phyloP scores from a whole-genome alignment of 2,329 filamentous ascomycete genomes.

The Pyrenochaeta sp. region DNA sequence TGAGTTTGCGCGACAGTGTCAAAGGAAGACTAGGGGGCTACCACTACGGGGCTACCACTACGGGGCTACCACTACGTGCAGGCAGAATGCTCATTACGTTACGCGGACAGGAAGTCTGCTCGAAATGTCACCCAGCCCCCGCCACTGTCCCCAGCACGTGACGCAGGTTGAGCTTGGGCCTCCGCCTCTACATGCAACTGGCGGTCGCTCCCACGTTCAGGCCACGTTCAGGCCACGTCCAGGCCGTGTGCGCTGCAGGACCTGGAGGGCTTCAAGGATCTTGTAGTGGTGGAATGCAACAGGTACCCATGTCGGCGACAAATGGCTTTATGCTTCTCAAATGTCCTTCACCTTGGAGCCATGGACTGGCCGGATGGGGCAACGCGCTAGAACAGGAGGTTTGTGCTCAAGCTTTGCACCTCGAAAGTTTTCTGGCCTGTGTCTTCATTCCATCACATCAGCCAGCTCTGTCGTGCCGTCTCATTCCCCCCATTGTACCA shows the following conservation, averaged over 20 bases:
- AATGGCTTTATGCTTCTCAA: neutral
- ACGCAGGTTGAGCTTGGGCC: neutral
- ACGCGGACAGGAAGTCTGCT: neutral
- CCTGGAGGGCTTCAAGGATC: no score
- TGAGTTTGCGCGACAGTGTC: no score
- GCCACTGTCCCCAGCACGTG: neutral
- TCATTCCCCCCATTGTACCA: constrained; percentile 34
- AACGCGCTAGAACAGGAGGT: constrained; percentile 19
- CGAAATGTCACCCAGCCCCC: neutral
- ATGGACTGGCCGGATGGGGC: constrained; percentile 15
- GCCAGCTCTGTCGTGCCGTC: constrained; percentile 9
- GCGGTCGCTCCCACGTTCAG: neutral
- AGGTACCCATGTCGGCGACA: no score
- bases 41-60: neutral
- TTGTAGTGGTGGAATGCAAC: no score
- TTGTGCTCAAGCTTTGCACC: constrained; percentile 26
- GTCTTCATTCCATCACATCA: constrained; percentile 27
- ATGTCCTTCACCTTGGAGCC: neutral
- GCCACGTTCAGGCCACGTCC: neutral
- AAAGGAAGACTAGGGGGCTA: no score
- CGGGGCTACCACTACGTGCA: neutral
- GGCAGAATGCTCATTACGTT: neutral
- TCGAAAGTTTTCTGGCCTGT: constrained; percentile 27
- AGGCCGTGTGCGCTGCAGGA: neutral
- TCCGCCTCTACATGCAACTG: neutral